Percentiles rank a stretch among this genome's conserved stretches.
Conservation (phyloP, 345 rosid genomes). For the Hypericum androsaemum region DNA sequence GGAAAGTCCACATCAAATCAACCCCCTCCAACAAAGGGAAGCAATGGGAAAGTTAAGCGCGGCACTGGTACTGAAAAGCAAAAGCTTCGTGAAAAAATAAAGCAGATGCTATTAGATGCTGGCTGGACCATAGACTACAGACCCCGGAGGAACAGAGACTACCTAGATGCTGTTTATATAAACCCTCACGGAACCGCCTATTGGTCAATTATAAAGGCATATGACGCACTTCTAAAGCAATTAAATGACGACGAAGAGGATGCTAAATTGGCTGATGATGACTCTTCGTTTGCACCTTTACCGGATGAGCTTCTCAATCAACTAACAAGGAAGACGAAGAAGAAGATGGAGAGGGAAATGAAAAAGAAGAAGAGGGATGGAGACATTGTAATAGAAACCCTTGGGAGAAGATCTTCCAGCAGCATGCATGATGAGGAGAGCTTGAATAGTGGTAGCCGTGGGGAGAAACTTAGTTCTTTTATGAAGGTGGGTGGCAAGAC, state of each 20-base stretch:
- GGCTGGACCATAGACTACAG: slow-evolving; percentile 30
- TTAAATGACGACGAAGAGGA: slow-evolving; percentile 19
- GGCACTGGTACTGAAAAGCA: slow-evolving; percentile 93
- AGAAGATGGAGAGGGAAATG: slow-evolving; percentile 30
- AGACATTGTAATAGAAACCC: slow-evolving; percentile 12
- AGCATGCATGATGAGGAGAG: slow-evolving; percentile 17
- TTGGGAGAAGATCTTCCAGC: slow-evolving; percentile 14
- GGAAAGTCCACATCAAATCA: slow-evolving; percentile 35
- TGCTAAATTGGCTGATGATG: slow-evolving; percentile 11
- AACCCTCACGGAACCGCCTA: slow-evolving; percentile 27
- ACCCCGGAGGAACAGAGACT: slow-evolving; percentile 30
- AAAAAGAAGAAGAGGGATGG: slow-evolving; percentile 20
- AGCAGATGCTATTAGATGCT: slow-evolving; percentile 44
- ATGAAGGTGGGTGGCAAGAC: slow-evolving; percentile 44
- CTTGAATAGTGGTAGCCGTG: slow-evolving; percentile 37
- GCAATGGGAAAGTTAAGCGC: slow-evolving; percentile 57
- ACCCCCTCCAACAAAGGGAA: slow-evolving; percentile 21
- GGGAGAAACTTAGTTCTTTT: slow-evolving; percentile 63
- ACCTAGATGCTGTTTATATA: slow-evolving; percentile 26
- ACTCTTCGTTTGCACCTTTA: slow-evolving; percentile 15
- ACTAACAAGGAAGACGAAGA: slow-evolving; percentile 23
- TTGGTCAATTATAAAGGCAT: slow-evolving; percentile 31
- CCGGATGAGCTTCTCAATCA: slow-evolving; percentile 25
- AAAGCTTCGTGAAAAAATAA: slow-evolving; percentile 71
- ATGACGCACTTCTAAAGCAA: slow-evolving; percentile 28